Evolutionary conservation across 805 yeast species (phyloP), one percentile per base, ranked within the genome.

Genomic region (Priceomyces carsonii): DNA sequence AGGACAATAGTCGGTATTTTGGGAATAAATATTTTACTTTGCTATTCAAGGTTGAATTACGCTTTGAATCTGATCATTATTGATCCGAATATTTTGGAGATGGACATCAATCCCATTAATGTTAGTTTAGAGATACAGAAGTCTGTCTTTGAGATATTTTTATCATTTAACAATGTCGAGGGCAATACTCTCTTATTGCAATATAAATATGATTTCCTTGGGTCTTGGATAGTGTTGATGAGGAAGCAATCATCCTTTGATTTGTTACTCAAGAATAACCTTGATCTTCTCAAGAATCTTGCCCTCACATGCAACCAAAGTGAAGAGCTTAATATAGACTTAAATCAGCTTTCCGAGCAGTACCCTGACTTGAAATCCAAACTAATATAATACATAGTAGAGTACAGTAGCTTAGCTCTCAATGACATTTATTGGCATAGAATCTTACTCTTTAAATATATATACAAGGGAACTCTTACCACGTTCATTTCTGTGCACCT

Each of bases 121-220:
- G 24, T 41, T 7, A 48, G 58, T 2, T 45, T 66, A 13, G 26
- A 35, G 4, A 50, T 58, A 2, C 71, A 64, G 29, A 8, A 28
- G 2, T 29, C 31, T 3, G 35, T 61, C 5, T 27, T 63, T 6
- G 22, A 29, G 1, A 23, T 30, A 17, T 48, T 55, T 16, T 10
- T 40, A 9, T 32, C 35, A 6, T 23, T 32, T 3, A 42, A 38
- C 6, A 55, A 57, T 15, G 8, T 12, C 3, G 55, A 50, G 23
- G 56, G 53, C 2, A 18, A 33, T 6, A 19, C 20, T 5, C 39
- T 60, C 3, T 20, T 64, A 1, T 36, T 48, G 17, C 46, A 43
- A 13, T 65, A 65, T 44, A 48, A 46, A 33, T 59, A 48, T 35
- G 73, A 68, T 38, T 51, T 63, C 6, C 26, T 67, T 26, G 71